Evolutionary conservation across 352 stramenopile genomes (phyloP).

Genomic region (Phytophthora europaea): DNA sequence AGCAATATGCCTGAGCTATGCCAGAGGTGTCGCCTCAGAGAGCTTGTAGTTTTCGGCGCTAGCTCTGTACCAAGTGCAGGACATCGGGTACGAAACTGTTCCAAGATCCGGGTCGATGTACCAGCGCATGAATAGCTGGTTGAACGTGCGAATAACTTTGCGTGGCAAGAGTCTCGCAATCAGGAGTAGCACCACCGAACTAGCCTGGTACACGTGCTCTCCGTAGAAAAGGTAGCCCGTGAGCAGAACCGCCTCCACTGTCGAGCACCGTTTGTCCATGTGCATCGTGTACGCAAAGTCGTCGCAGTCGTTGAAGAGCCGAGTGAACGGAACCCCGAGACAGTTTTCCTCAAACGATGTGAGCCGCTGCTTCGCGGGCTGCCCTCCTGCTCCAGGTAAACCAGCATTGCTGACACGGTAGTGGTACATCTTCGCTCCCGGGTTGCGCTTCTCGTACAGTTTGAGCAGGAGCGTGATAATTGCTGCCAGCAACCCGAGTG

Average conservation of each 20-base stretch:
- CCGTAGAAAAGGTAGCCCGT: conserved; percentile 35
- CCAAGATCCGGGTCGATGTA: conserved; percentile 22
- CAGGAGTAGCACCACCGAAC: conserved; percentile 25
- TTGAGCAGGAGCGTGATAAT: conserved; percentile 22
- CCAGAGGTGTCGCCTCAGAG: conserved; percentile 22
- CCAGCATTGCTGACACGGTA: conserved; percentile 27
- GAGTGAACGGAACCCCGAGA: conserved; percentile 28
- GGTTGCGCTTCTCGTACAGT: conserved; percentile 17
- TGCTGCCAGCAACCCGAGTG: conserved; percentile 18
- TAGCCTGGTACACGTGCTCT: conserved; percentile 32
- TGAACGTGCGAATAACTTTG: conserved; percentile 38
- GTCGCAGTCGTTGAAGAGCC: conserved; percentile 33
- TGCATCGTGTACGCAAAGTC: conserved; percentile 32
- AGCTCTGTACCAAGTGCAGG: conserved; percentile 35
- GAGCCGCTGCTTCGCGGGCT: conserved; percentile 5
- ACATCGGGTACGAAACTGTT: conserved; percentile 18
- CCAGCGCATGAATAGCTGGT: conserved; percentile 35
- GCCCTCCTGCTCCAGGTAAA: not conserved
- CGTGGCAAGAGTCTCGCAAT: conserved; percentile 28
- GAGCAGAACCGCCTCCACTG: conserved; percentile 34
- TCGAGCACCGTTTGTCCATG: conserved; percentile 18
- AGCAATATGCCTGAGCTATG: not conserved
- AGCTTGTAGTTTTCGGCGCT: conserved; percentile 33
- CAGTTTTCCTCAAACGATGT: conserved; percentile 37
- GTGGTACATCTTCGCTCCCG: conserved; percentile 14